phyloP scores from a whole-genome alignment of 768 basidiomycete species.

The Amanita phalloides region DNA sequence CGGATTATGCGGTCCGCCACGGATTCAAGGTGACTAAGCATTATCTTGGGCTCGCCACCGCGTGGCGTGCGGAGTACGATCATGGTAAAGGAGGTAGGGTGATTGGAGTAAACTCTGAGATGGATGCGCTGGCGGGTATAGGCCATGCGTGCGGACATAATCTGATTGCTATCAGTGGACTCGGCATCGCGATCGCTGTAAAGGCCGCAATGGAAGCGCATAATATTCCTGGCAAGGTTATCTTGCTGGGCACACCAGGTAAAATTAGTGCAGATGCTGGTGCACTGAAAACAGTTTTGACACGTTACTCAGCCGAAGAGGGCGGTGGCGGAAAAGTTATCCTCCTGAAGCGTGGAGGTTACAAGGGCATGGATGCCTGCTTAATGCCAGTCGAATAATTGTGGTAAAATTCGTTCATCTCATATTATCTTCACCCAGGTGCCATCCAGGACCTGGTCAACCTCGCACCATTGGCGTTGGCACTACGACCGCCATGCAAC shows the following conservation, averaged over 20 bases:
- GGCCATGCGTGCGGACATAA: slow-evolving; percentile 75
- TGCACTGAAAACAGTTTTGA: slow-evolving; percentile 7
- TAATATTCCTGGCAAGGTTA: slow-evolving; percentile 52
- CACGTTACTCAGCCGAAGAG: slow-evolving; percentile 52
- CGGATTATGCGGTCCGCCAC: slow-evolving; percentile 52
- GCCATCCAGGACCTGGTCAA: slow-evolving; percentile 57
- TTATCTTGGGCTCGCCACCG: slow-evolving; percentile 63
- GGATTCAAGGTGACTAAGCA: slow-evolving; percentile 65
- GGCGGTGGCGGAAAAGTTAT: slow-evolving; percentile 67
- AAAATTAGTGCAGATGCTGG: slow-evolving; percentile 9
- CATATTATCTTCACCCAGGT: slow-evolving; percentile 32
- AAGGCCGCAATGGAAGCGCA: slow-evolving; percentile 57
- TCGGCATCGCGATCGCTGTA: slow-evolving; percentile 64
- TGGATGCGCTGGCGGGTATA: slow-evolving; percentile 53
- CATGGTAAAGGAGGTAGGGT: slow-evolving; percentile 50
- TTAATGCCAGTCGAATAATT: slow-evolving; percentile 41
- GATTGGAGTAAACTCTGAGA: slow-evolving; percentile 74
- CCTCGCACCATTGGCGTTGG: slow-evolving; percentile 38
- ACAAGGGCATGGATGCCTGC: slow-evolving; percentile 73
- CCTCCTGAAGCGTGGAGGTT: slow-evolving; percentile 65
- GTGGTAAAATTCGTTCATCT: background rate
- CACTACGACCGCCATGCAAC: slow-evolving; percentile 52
- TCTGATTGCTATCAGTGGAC: slow-evolving; percentile 69
- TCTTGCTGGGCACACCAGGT: slow-evolving; percentile 75
- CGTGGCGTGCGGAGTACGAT: slow-evolving; percentile 67